Percentiles rank a stretch among this genome's conserved stretches.
Evolutionary conservation across 176 grass and related monocot species (phyloP).

Genomic region (Carex scoparia): DNA sequence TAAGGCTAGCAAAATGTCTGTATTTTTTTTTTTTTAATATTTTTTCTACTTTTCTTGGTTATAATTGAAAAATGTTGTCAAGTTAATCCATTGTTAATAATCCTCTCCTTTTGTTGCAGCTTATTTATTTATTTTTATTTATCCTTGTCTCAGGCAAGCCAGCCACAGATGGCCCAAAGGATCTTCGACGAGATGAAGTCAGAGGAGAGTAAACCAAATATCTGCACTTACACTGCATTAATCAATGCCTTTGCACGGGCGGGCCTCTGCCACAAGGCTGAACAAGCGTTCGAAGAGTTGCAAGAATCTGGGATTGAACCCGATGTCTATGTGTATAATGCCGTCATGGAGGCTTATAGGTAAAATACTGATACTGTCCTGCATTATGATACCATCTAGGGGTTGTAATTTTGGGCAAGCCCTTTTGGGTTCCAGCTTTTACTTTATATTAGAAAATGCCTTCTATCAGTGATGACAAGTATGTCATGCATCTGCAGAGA

Average conservation of each 20-base stretch:
- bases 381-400: not conserved
- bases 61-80: not conserved
- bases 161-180: constrained; percentile 55
- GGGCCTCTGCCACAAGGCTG: constrained; percentile 87
- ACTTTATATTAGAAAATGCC: not conserved
- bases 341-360: constrained; percentile 95
- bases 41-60: not conserved
- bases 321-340: constrained; percentile 89
- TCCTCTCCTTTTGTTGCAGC: not conserved
- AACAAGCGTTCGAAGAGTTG: constrained; percentile 78
- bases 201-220: constrained; percentile 72
- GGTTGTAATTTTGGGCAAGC: not conserved
- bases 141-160: constrained; percentile 48
- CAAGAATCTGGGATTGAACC: constrained; percentile 72
- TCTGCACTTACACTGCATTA: constrained; percentile 87
- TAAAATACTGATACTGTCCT: constrained; percentile 1
- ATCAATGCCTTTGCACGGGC: constrained; percentile 87
- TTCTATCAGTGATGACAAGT: not conserved
- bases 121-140: not conserved
- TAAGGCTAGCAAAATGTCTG: not conserved
- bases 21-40: not conserved
- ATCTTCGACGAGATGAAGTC: constrained; percentile 84
- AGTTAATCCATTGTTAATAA: not conserved
- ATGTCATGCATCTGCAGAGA: not conserved
- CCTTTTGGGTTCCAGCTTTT: not conserved